phyloP scores from a whole-genome alignment of 148 eudicot species.

The Polygonum maritimum region DNA sequence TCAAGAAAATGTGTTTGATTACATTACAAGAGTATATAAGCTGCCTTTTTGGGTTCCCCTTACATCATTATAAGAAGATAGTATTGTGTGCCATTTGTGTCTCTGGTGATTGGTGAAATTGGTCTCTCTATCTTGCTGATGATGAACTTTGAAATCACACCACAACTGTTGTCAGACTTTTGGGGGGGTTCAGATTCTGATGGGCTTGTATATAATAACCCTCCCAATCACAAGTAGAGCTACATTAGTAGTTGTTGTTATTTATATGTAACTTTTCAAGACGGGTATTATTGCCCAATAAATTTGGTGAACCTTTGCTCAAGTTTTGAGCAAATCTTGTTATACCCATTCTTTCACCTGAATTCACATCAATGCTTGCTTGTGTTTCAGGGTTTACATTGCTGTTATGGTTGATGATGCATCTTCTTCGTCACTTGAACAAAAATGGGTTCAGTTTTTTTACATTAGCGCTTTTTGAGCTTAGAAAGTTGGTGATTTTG shows the following conservation, averaged over 20 bases:
- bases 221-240: neutral
- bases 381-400: neutral
- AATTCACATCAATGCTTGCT: neutral
- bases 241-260: neutral
- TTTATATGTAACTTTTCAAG: neutral
- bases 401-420: neutral
- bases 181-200: neutral
- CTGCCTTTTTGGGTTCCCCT: neutral
- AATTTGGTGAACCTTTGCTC: neutral
- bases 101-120: conserved; percentile 1
- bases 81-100: neutral
- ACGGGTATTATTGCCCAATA: neutral
- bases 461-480: neutral
- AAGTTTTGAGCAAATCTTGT: neutral
- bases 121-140: neutral
- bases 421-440: neutral
- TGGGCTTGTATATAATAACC: neutral
- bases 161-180: no score
- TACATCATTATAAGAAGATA: neutral
- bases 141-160: neutral
- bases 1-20: neutral
- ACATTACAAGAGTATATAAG: neutral
- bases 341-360: neutral
- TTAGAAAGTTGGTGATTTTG: neutral
- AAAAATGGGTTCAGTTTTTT: neutral